Base-by-base conservation (phyloP, 2,329 filamentous ascomycete species). In the Calonectria pauciramosa region DNA sequence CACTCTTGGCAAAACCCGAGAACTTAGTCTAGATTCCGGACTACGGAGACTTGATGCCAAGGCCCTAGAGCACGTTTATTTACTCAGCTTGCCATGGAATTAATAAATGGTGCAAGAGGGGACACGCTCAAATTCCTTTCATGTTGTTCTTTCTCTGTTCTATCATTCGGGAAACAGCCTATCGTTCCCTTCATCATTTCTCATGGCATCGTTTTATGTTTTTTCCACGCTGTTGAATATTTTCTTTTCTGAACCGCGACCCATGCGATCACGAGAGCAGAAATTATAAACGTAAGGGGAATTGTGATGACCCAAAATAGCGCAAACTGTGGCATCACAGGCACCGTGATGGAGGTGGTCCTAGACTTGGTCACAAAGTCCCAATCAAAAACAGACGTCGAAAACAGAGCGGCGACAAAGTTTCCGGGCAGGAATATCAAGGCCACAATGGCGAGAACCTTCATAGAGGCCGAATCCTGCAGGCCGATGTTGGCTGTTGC, bases 381-480 rank as follows among this genome's bases (percentile, higher is more conserved):
- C 64, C 64, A 67, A 36, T 67, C 64, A 14, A 67, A 67, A 34
- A 67, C 30, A 13, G 64, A 26, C 32, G 64, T 67, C n/a, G 64
- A 67, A 47, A 67, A 67, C 9, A 67, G 47, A 7, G 64, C 64
- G 16, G 64, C 64, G 20, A 54, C 30, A 32, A 67, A 67, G 10
- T 51, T 67, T 13, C 44, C 64, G 0, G 64, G 64, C 18, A 67
- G 47, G 38, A 67, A 67, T 36, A 67, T 18, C 32, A 67, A 28
- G 3, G 64, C 64, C 18, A 67, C 47, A 1, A 67, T 67, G 13
- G 64, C 28, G 47, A 67, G 64, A 16, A 67, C 38, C 47, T 67
- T 67, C 64, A 67, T 67, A 14, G 64, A 28, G 8, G 64, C 47
- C 10, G 64, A 67, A 28, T 67, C 64, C 9, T 67, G 44, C 20